Evolutionary conservation across 2,329 filamentous ascomycete species (phyloP), one percentile per base, ranked within the genome.

Genomic region (Paraconiothyrium brasiliense): DNA sequence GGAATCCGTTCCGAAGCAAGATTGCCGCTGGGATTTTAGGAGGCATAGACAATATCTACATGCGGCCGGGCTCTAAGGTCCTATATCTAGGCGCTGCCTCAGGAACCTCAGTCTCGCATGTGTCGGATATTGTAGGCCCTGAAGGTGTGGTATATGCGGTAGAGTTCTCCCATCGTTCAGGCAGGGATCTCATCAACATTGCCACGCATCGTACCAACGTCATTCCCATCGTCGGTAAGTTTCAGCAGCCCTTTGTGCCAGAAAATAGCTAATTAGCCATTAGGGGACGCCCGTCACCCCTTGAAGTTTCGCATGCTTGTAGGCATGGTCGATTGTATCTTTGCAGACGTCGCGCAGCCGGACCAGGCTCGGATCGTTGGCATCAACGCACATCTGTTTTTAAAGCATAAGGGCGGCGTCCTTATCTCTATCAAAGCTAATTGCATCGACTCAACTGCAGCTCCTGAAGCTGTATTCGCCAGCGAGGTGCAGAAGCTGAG

Each of bases 151-250:
- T 99, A 78, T 97, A 94, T 81, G 94, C 94, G 61, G 96, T 99
- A 76, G 95, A 99, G 84, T 99, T 99, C 88, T 97, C 92, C 49
- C 94, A 97, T 84, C 91, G 96, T 76, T 97, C 93, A 67, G 95
- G 96, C 68, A 92, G 96, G 85, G 95, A 99, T 82, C 86, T 99
- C 76, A 97, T 99, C 84, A 97, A 96, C 86, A 99, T 99, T 95
- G 95, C 95, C 59, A 97, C 94, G 64, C 95, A 97, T 87, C 92
- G 95, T 78, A 97, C 95, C 76, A 99, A 99, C 82, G 94, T 99
- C 74, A 96, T 99, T 75, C 95, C 95, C 71, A 79, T 78, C 37
- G 75, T 79, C 51, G n/a, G n/a, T n/a, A n/a, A n/a, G n/a, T n/a
- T n/a, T n/a, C n/a, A n/a, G n/a, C n/a, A n/a, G n/a, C n/a, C n/a